Evolutionary conservation across 2,329 filamentous ascomycete species (phyloP), one percentile per base, ranked within the genome.

Genomic region (Aureobasidium lini): DNA sequence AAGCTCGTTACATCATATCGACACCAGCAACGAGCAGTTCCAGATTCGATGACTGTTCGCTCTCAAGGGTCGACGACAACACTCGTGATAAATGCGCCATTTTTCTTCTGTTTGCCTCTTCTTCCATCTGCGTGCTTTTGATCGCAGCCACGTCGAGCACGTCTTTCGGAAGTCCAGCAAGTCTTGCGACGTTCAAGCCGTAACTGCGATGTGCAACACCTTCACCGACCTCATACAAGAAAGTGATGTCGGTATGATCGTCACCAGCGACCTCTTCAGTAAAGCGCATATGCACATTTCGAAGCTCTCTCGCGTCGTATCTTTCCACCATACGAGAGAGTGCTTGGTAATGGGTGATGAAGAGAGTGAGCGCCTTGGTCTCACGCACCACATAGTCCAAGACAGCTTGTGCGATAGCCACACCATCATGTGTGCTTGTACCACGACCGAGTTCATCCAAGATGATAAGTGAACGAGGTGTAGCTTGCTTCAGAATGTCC

Each of bases 341-440:
- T 64, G 86, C 87, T 75, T 99, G 94, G 72, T 99, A 99, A 75
- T 99, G 94, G 3, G 94, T 99, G 72, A 99, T 96, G 77, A 99
- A 99, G 43, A 99, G 79, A 6, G 90, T 95, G 48, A 96, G 79
- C 62, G 90, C 90, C 57, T 81, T 80, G 0, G 86, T 81, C 15
- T 91, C 82, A 28, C 84, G 80, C 29, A 95, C 87, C 62, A 97
- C 83, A 68, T 95, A 86, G 61, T 93, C 85, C 6, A 99, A 79
- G 5, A 99, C 94, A 28, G 91, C 89, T 67, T 95, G 88, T 1
- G 94, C 94, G 67, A 99, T 97, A 60, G 94, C 94, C 5, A 95
- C 91, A 58, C 94, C 94, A 72, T 99, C 94, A 71, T 97, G 91
- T 9, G 94, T 99, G 65, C 86, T 90, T 0, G 94, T 99, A 54